A percentile compares a stretch with the other conserved stretches of the same genome.
These are phyloP conservation scores for Eleusine coracana DNA, from an alignment of 176 grass and related monocot genomes.

Conservation along the genomic window DNA sequence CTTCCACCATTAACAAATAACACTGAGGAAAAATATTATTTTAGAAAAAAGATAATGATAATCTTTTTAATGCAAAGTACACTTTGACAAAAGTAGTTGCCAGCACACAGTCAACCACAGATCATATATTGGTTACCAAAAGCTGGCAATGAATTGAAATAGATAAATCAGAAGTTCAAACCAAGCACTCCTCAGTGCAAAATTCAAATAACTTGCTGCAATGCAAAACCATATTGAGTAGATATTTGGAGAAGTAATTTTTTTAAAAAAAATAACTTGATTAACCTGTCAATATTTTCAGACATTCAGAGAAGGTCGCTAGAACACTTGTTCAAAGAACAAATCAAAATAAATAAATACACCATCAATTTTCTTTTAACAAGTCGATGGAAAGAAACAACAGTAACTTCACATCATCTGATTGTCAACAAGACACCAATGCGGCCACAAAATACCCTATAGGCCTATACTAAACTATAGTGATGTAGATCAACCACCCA, in stretches of 20 bases:
- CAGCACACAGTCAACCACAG: neutral
- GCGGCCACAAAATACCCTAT: neutral
- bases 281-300: neutral
- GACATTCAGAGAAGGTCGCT: neutral
- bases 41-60: neutral
- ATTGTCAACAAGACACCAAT: slow-evolving; percentile 3
- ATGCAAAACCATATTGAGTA: neutral
- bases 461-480: neutral
- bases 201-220: neutral
- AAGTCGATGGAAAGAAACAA: neutral
- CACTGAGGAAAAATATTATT: neutral
- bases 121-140: neutral
- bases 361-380: neutral
- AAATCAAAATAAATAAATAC: neutral
- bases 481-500: neutral
- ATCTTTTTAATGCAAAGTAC: neutral
- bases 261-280: neutral
- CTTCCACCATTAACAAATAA: slow-evolving; percentile 6
- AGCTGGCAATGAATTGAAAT: neutral
- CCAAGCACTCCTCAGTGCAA: neutral
- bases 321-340: neutral
- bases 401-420: slow-evolving; percentile 5
- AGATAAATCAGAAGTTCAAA: slow-evolving; percentile 3
- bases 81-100: neutral
- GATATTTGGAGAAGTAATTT: neutral